Evolutionary conservation across 1,139 yeast species (phyloP), one percentile per base, ranked within the genome.

Genomic region (Debaryomyces sp.): DNA sequence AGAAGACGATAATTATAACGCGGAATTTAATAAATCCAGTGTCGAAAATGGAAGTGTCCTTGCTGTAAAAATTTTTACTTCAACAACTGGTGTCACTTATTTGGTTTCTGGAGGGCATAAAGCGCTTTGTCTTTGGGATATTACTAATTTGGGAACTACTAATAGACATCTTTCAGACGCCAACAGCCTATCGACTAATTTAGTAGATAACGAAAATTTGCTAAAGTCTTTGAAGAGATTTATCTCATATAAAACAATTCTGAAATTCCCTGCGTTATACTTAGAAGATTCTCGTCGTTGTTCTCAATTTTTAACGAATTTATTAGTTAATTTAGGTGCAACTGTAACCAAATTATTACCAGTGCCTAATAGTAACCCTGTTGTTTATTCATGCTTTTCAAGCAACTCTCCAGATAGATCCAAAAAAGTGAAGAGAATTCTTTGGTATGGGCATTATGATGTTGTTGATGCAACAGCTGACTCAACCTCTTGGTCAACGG

Each of bases 361-460:
- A 0, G 89, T 90, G 3, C 77, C 79, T 10, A 74, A 86, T 57
- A 85, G 87, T 9, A 92, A 90, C 60, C 98, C 99, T 0, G 82
- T 91, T 3, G 94, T 94, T 0, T 85, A 82, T 59, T 92, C 94
- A 0, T 71, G 75, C 6, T 94, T 92, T 67, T 73, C 75, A 46
- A 84, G 77, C 57, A 73, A 76, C 45, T 39, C 45, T 29, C 52
- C 49, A 24, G 29, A 36, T 23, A 42, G 46, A 5, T 50, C 49
- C 6, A 49, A 44, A 5, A 41, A 41, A 5, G 45, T 26, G 39
- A 54, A 56, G 33, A 70, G 86, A 49, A 76, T 91, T 3, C 64
- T 92, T 45, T 94, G 96, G 85, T 94, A 94, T 65, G 98, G 97
- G 1, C 99, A 94, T 72, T 94, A 94, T 64, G 99, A 94, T 67